Base-by-base conservation (phyloP, 1,139 yeast genomes). In the Zygoascus hellenicus region DNA sequence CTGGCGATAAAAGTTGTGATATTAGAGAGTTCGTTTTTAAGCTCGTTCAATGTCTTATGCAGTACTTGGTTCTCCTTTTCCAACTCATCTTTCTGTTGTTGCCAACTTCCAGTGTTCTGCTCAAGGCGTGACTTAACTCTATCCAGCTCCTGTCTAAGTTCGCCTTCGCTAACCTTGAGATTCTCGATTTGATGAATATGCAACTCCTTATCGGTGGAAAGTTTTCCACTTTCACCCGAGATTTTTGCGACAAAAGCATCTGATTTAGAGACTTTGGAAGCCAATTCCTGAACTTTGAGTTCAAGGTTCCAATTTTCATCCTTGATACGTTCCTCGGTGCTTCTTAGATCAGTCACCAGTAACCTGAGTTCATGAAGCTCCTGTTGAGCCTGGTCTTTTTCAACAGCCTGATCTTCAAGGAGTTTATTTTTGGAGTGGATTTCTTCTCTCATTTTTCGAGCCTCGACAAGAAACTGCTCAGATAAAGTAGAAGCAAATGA, bases 281-380 rank as follows among this genome's bases (percentile, higher is more conserved):
- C 68, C 46, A 80, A 66, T 40, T 68, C 72, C 46, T 78, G 76
- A 14, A 82, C 63, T 46, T 74, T 73, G 29, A 81, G 65, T 61
- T 83, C 89, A 51, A 87, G 71, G 58, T 84, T 87, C 95, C 96
- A 87, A 58, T 82, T 84, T 49, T 77, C 76, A 57, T 85, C 90
- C 59, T 81, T 81, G 54, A 77, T 68, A 32, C 72, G 71, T 47
- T 75, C 76, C 19, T 49, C 49, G 2, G 49, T 41, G 17, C 40
- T 32, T 11, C 39, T 38, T 9, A 43, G 39, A 31, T 43, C 46
- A 16, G 33, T 36, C 13, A 43, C 42, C 14, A 31, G 15, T 9
- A 31, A 19, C 31, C 30, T 13, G 15, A 43, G 41, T 11, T 43
- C 43, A 16, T 26, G 65, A 45, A 74, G 69, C 17, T 64, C 67